A percentile compares a stretch with the other conserved stretches of the same genome.
phyloP scores from a whole-genome alignment of 2,329 filamentous ascomycete genomes.

The Colletotrichum gloeosporioides region DNA sequence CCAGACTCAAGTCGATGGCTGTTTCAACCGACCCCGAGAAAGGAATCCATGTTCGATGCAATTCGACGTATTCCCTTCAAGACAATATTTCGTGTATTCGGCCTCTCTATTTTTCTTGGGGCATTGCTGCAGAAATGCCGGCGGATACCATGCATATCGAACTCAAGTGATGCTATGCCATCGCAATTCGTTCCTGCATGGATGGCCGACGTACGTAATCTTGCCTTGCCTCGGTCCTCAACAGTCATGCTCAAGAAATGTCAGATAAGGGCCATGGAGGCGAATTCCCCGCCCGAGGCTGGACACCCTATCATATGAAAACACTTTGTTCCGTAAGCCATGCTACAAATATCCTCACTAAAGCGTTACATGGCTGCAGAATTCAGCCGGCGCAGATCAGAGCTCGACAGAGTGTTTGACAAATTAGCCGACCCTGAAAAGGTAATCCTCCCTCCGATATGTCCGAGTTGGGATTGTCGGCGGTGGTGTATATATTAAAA shows the following conservation, averaged over 20 bases:
- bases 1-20: background rate
- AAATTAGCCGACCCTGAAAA: background rate
- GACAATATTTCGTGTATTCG: no score
- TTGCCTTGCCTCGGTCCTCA: background rate
- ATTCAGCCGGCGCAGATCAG: conserved; percentile 7
- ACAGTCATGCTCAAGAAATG: background rate
- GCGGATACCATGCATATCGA: no score
- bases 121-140: no score
- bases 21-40: background rate
- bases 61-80: no score
- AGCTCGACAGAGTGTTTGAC: background rate
- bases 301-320: background rate
- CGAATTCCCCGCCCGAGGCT: background rate
- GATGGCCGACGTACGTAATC: no score
- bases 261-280: background rate
- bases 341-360: background rate
- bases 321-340: background rate
- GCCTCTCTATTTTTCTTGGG: no score
- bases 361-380: background rate
- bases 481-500: background rate
- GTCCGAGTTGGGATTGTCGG: background rate
- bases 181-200: no score
- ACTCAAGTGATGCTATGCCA: no score
- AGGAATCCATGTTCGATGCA: no score
- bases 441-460: background rate